These are phyloP conservation scores for Coemansia sp. DNA, from an alignment of 192 early-diverging fungal species.

Conservation along the genomic window DNA sequence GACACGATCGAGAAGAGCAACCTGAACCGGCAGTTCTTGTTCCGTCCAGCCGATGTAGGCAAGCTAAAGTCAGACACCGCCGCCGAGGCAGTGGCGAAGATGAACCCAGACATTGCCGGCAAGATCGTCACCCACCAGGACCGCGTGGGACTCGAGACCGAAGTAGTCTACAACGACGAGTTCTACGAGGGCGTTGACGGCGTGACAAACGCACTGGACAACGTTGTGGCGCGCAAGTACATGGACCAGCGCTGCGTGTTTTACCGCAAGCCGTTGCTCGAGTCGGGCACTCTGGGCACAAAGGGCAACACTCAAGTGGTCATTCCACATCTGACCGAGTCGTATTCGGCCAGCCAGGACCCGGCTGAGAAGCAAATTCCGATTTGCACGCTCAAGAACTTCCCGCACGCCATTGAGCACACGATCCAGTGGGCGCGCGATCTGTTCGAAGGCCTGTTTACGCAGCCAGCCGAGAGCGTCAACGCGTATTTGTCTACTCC, in stretches of 20 bases:
- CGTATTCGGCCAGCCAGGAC: conserved; percentile 97
- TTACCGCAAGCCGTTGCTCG: conserved; percentile 90
- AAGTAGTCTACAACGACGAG: conserved; percentile 84
- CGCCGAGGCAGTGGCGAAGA: conserved; percentile 77
- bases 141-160: conserved; percentile 92
- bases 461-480: conserved; percentile 88
- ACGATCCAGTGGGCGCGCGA: conserved; percentile 97
- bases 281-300: conserved; percentile 97
- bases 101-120: conserved; percentile 84
- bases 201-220: conserved; percentile 98
- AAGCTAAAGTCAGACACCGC: conserved; percentile 95
- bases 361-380: conserved; percentile 96
- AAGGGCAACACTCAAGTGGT: conserved; percentile 99
- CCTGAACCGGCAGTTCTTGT: conserved; percentile 98
- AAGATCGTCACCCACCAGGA: conserved; percentile 82
- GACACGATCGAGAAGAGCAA: conserved; percentile 99
- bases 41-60: conserved; percentile 81
- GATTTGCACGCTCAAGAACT: conserved; percentile 87
- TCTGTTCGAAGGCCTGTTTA: conserved; percentile 92
- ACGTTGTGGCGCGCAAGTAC: conserved; percentile 95
- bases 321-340: conserved; percentile 93
- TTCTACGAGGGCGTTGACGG: conserved; percentile 88
- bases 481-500: conserved; percentile 88
- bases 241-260: conserved; percentile 97
- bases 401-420: conserved; percentile 86